Base-by-base conservation (phyloP, 148 eudicot genomes). In the Diospyros lotus region DNA sequence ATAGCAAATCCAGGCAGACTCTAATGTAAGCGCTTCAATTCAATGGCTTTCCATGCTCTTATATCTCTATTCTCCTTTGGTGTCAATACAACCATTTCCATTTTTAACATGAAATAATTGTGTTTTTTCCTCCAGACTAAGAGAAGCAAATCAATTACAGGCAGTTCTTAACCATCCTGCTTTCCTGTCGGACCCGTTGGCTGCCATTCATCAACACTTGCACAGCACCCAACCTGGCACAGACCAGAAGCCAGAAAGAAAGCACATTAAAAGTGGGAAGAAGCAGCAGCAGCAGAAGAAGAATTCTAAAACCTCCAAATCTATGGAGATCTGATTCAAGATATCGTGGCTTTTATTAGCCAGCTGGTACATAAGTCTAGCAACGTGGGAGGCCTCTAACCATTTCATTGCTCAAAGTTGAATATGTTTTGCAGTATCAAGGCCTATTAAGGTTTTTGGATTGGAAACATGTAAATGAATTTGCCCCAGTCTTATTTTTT, bases 111-210 rank as follows among this genome's bases (percentile, higher is more conserved):
- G 68, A 43, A 46, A 4, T 62, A 40, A 69, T 48, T 66, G 66
- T 38, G 5, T 13, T 18, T 2, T 64, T 53, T 69, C 28, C 55
- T 9, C 43, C 89, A 96, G 99, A 58, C 39, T 96, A 81, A 90
- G 84, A 80, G 99, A 96, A 83, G 66, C 81, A 18, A 85, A 87
- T 72, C 90, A 83, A 75, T 41, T 96, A 82, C 80, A 18, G 63
- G 68, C 86, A 9, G 95, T 93, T 70, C 80, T 93, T 48, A 75
- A 51, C 66, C 83, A 86, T 79, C 87, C 91, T n/a, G 82, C 65
- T 71, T 93, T 91, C 81, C 85, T 86, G 75, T 86, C 93, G 0
- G 89, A 96, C 75, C 97, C 99, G 5, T 79, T 96, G 13, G 91
- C 80, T 76, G 90, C 98, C 67, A 88, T 96, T 68, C 86, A 89